A percentile compares a stretch with the other conserved stretches of the same genome.
Conservation (phyloP, 371 early-diverging fungal species). For the Mortierella sp. region DNA sequence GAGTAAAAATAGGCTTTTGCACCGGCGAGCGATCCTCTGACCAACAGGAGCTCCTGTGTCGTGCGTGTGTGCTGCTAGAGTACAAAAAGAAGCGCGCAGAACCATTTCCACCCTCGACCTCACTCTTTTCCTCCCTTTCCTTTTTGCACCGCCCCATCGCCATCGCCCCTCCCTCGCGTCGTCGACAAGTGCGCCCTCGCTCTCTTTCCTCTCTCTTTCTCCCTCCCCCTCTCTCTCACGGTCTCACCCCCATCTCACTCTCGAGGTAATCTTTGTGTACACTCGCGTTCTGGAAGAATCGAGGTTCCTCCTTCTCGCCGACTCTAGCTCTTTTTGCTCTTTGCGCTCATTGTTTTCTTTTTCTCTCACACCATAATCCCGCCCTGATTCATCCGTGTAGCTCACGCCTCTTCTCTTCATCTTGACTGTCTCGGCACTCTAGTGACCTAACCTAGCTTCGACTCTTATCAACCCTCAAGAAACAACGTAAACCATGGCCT, state of each 20-base stretch:
- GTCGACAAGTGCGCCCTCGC: not conserved
- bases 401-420: not conserved
- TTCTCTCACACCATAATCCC: too few species aligned
- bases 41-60: not conserved
- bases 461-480: conserved; percentile 40
- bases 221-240: not conserved
- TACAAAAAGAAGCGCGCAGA: too few species aligned
- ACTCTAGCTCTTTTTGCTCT: not conserved
- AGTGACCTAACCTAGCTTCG: conserved; percentile 31
- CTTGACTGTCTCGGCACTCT: not conserved
- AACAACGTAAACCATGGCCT: conserved; percentile 42
- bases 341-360: not conserved
- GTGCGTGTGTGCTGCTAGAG: too few species aligned
- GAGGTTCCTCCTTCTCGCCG: too few species aligned
- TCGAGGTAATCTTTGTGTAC: not conserved
- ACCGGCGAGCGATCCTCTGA: too few species aligned
- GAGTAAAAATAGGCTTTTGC: conserved; percentile 8
- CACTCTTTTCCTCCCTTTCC: too few species aligned
- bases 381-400: not conserved
- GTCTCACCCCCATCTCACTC: not conserved
- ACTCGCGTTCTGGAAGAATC: too few species aligned
- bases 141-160: too few species aligned
- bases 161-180: not conserved
- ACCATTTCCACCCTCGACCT: too few species aligned
- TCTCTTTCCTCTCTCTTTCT: conserved; percentile 1